Conservation (phyloP, 179 eudicot genomes). For the Drosera spatulata region DNA sequence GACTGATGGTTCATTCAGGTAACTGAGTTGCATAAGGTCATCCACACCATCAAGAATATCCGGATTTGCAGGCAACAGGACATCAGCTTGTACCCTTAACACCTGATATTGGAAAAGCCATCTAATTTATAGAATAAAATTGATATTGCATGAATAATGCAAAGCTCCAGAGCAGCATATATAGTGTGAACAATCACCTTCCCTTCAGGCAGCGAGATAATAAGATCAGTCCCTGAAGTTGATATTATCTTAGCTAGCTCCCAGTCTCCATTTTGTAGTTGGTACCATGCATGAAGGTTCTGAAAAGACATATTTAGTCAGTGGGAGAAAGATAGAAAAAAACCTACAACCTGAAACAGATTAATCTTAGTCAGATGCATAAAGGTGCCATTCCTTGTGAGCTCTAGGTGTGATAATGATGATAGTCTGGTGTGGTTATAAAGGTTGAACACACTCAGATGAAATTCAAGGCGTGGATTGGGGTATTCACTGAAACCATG, state of each 20-base stretch:
- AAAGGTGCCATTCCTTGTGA: no score
- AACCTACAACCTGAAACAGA: neutral
- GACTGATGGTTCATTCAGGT: slow-evolving; percentile 89
- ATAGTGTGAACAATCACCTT: slow-evolving; percentile 38
- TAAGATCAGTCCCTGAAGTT: slow-evolving; percentile 51
- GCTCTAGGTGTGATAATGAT: no score
- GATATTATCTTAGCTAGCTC: slow-evolving; percentile 71
- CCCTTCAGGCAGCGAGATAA: slow-evolving; percentile 67
- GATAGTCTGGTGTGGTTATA: no score
- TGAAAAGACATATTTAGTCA: slow-evolving; percentile 27
- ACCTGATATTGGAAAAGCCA: slow-evolving; percentile 38
- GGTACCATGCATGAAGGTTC: slow-evolving; percentile 90
- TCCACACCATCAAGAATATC: slow-evolving; percentile 98
- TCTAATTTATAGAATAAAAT: neutral
- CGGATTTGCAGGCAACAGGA: slow-evolving; percentile 82
- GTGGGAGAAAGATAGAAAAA: slow-evolving; percentile 1
- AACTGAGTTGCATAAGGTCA: slow-evolving; percentile 98
- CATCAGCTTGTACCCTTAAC: slow-evolving; percentile 57
- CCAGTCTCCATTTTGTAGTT: slow-evolving; percentile 84
- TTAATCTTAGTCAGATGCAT: neutral
- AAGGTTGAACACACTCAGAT: no score
- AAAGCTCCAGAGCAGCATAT: no score
- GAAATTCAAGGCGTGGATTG: no score
- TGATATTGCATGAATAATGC: neutral
- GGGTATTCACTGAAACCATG: no score